Base-by-base conservation (phyloP, 371 early-diverging fungal species). In the Mucor saturninus region DNA sequence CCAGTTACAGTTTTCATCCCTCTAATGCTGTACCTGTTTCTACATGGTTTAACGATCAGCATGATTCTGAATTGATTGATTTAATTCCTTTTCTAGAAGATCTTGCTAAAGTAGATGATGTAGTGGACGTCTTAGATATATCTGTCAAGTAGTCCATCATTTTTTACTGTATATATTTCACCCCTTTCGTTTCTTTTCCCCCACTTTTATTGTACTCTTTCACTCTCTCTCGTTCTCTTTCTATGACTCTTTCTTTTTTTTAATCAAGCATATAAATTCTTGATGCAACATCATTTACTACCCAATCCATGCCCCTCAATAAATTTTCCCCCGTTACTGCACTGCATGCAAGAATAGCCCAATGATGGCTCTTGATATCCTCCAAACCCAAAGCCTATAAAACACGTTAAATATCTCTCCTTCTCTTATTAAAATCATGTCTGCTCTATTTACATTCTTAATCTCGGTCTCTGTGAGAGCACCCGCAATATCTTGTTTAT, bases 11-110 rank as follows among this genome's bases (percentile, higher is more conserved):
- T 42, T 94, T 96, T 77, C 98, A 97, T 67, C 93, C 92, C n/a
- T 82, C 88, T 48, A 98, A 98, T 75, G 98, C 96, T 31, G 92
- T 98, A 6, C 96, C 96, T 10, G 92, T 98, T 55, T 89, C 93
- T 13, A 86, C 89, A 11, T 98, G 98, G 98, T 95, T 96, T 74
- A 92, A 93, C 68, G 96, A 98, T 73, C 91, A 89, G n/a, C 92
- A 93, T 69, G 98, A 97, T 68, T 91, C 93, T 15, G 97, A 95
- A 77, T 77, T 97, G 63, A 75, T 90, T 67, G 96, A 97, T 62
- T 77, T 97, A 58, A 89, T 95, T 53, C 93, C 94, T 11, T 96
- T 96, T 78, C 75, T 97, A 63, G 91, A 91, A 65, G 71, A 76
- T 31, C 52, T 72, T 9, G 62, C 72, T 10, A 60, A 54, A 40